Base-by-base conservation (phyloP, 2,329 filamentous ascomycete genomes). In the Hypocreales sp. region DNA sequence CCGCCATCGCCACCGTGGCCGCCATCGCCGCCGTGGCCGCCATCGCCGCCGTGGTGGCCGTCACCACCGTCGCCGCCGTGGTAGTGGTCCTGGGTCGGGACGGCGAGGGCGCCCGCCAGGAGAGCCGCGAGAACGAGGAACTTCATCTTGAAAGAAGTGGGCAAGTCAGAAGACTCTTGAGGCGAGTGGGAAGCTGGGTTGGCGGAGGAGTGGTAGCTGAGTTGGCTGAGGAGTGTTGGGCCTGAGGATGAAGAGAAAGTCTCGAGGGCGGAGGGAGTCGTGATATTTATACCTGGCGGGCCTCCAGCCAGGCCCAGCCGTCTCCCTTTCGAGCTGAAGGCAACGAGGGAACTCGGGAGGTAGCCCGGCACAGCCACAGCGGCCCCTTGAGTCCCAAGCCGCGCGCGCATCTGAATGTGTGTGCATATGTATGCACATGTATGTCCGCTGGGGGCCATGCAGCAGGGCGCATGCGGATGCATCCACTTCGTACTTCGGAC, bases 281-380 rank as follows among this genome's bases (percentile, higher is more conserved):
- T 14, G 20, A 23, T 28, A 28, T 28, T 28, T 28, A 28, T 28
- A 23, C 21, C 13, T 7, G 26, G 9, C 15, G 9, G 12, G 9
- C 6, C 14, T 40, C 12, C 33, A 28, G 17, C n/a, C n/a, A 31
- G 1, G 24, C 35, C 22, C 37, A 31, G 8, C 44, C 39, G 40
- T 50, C 17, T 8, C 37, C 32, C 15, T 32, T 35, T n/a, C n/a
- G n/a, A n/a, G n/a, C n/a, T n/a, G n/a, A n/a, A n/a, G n/a, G n/a
- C n/a, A n/a, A n/a, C n/a, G n/a, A n/a, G n/a, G n/a, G n/a, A n/a
- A n/a, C n/a, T n/a, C n/a, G n/a, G n/a, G n/a, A n/a, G n/a, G n/a
- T n/a, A n/a, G n/a, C n/a, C n/a, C n/a, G n/a, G n/a, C n/a, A n/a
- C n/a, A n/a, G n/a, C n/a, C n/a, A n/a, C n/a, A n/a, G n/a, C n/a